Evolutionary conservation across 495 filamentous ascomycete species (phyloP), one percentile per base, ranked within the genome.

Genomic region (Terfezia claveryi): DNA sequence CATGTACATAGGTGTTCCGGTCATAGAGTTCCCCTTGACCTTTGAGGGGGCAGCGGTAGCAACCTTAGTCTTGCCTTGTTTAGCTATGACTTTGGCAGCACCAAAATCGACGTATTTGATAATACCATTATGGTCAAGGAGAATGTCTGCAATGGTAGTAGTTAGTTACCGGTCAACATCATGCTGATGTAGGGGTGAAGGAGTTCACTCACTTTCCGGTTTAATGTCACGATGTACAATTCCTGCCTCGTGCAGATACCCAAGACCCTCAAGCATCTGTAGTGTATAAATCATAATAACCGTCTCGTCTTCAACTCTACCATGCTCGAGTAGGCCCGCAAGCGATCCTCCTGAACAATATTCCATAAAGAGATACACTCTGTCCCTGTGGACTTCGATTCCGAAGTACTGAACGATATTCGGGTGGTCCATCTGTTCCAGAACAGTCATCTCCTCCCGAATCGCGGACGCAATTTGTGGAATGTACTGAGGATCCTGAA

Each of bases 101-200:
- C 91, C 91, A 68, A 98, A 98, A 66, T 98, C 91, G 58, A 98
- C 91, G 68, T 94, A 98, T 66, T 98, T 98, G 69, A 98, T 94
- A 53, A 98, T 82, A 56, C 91, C 91, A 63, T 94, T 91, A 72
- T 96, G 87, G 61, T 98, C 88, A 23, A 98, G 83, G 36, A 98
- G 78, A 64, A 98, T 93, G 60, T 89, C 83, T 86, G 56, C n/a
- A 23, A 49, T 52, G 64, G 62, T 54, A 63, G 56, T 54, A 52
- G 50, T 37, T 16, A 20, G 14, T 20, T 50, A 37, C 20, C 12
- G 46, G 27, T 17, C 41, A 44, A 36, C 52, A 36, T 59, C 16
- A 12, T 32, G 56, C 38, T 53, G 14, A 58, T 16, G 27, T 6
- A 53, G 17, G 50, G 14, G 1, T 41, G 23, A 20, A 14, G 27